These are phyloP conservation scores for Eutrema heterophyllum DNA, from an alignment of 345 rosid genomes.

Conservation along the genomic window DNA sequence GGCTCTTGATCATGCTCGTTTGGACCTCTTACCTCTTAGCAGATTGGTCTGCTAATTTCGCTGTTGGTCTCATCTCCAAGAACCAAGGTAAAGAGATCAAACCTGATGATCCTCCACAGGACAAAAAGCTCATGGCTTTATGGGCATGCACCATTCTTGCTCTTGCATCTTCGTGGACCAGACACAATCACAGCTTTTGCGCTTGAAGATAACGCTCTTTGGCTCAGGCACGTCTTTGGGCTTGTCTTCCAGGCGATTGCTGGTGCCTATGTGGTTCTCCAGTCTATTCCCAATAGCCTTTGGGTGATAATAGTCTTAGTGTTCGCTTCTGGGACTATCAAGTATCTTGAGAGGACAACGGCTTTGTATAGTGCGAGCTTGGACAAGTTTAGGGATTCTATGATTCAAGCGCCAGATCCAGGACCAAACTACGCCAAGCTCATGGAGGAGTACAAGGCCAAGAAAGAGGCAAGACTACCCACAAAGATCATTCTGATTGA, in stretches of 20 bases:
- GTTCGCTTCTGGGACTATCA: slow-evolving; percentile 49
- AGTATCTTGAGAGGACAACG: slow-evolving; percentile 55
- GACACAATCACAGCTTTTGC: slow-evolving; percentile 64
- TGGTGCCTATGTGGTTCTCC: slow-evolving; percentile 42
- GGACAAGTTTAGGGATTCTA: slow-evolving; percentile 53
- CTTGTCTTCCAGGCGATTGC: slow-evolving; percentile 42
- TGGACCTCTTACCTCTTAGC: slow-evolving; percentile 63
- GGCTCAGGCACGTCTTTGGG: slow-evolving; percentile 53
- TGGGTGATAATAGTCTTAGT: slow-evolving; percentile 34
- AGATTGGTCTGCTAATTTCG: slow-evolving; percentile 54
- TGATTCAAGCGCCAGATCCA: slow-evolving; percentile 51
- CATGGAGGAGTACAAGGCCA: slow-evolving; percentile 58
- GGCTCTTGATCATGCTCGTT: slow-evolving; percentile 30
- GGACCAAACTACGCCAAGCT: slow-evolving; percentile 61
- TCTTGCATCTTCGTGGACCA: slow-evolving; percentile 64
- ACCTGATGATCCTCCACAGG: neutral
- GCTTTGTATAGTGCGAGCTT: slow-evolving; percentile 54
- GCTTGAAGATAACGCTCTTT: slow-evolving; percentile 66
- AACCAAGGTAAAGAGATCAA: slow-evolving; percentile 26
- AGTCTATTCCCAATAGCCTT: slow-evolving; percentile 32
- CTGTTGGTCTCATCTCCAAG: slow-evolving; percentile 52
- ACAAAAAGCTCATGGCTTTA: slow-evolving; percentile 45
- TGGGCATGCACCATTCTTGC: slow-evolving; percentile 77
- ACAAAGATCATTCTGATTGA: slow-evolving; percentile 35
- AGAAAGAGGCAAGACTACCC: slow-evolving; percentile 40